Conservation (phyloP, 352 stramenopile species). For the Phytophthora vignae region DNA sequence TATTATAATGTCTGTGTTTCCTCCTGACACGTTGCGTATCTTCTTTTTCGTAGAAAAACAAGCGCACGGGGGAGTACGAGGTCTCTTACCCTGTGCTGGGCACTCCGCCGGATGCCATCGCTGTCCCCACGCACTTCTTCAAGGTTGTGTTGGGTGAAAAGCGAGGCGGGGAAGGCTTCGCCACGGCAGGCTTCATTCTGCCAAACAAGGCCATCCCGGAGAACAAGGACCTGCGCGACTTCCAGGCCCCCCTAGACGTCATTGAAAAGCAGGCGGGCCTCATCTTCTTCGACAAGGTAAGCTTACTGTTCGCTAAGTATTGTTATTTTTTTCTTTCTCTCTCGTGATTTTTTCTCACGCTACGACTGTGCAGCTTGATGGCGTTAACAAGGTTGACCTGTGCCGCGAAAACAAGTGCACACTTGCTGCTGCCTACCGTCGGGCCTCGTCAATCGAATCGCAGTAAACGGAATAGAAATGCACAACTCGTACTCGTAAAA, state of each 20-base stretch:
- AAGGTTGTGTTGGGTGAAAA: slow-evolving; percentile 92
- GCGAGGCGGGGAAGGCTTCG: slow-evolving; percentile 57
- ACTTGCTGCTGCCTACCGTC: slow-evolving; percentile 60
- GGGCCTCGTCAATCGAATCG: slow-evolving; percentile 20
- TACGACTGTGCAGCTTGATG: slow-evolving; percentile 45
- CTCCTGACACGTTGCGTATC: slow-evolving; percentile 1
- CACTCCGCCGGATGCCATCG: slow-evolving; percentile 85
- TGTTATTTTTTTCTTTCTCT: slow-evolving; percentile 3
- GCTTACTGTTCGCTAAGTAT: neutral
- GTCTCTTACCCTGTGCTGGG: slow-evolving; percentile 86
- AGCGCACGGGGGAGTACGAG: slow-evolving; percentile 67
- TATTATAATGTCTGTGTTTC: neutral
- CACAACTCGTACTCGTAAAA: slow-evolving; percentile 1
- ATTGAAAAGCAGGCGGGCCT: slow-evolving; percentile 94
- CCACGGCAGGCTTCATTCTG: slow-evolving; percentile 94
- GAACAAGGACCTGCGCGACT: slow-evolving; percentile 83
- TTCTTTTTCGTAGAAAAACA: slow-evolving; percentile 57
- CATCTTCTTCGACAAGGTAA: slow-evolving; percentile 93
- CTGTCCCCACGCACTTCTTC: slow-evolving; percentile 97
- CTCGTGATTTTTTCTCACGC: slow-evolving; percentile 1
- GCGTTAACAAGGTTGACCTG: slow-evolving; percentile 58
- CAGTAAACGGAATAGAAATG: slow-evolving; percentile 1
- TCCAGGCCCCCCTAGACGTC: slow-evolving; percentile 90
- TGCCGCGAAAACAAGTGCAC: slow-evolving; percentile 76
- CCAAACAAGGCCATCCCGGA: slow-evolving; percentile 89